Evolutionary conservation across 2,329 filamentous ascomycete species (phyloP).

Genomic region (Thelonectria rubi): DNA sequence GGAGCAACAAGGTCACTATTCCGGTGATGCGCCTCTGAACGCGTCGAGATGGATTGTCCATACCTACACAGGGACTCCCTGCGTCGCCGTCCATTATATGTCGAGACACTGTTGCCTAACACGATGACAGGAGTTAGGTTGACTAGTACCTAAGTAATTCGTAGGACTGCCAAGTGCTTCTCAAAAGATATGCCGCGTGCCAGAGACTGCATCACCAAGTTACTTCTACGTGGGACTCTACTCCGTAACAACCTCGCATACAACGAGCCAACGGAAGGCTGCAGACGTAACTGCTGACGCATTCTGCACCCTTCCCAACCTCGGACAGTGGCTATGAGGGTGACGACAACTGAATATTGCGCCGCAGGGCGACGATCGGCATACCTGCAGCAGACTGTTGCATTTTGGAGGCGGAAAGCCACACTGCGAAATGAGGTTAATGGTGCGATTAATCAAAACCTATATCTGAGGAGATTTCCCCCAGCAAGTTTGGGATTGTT

Average conservation of each 20-base stretch:
- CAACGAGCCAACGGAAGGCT: constrained; percentile 8
- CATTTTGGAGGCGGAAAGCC: constrained; percentile 6
- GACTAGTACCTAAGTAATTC: too few species aligned
- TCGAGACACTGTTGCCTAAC: too few species aligned
- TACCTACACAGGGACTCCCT: too few species aligned
- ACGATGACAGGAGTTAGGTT: too few species aligned
- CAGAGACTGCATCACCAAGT: not conserved
- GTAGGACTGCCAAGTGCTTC: not conserved
- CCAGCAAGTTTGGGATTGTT: not conserved
- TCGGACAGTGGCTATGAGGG: constrained; percentile 1
- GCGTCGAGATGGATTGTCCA: too few species aligned
- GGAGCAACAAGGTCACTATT: too few species aligned
- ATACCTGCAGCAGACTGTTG: constrained; percentile 14
- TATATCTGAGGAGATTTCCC: not conserved
- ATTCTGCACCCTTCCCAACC: constrained; percentile 9
- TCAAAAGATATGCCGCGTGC: not conserved
- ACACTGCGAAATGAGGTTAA: not conserved
- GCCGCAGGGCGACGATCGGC: constrained; percentile 8
- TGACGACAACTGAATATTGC: constrained; percentile 6
- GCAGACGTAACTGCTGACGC: constrained; percentile 23
- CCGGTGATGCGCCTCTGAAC: too few species aligned
- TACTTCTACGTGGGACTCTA: not conserved
- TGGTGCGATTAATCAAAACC: constrained; percentile 5
- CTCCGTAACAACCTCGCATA: constrained; percentile 6
- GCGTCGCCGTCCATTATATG: too few species aligned